Percentiles rank a stretch among this genome's conserved stretches.
Evolutionary conservation across 805 yeast genomes (phyloP).

Genomic region (Groenewaldozyma tartarivorans): DNA sequence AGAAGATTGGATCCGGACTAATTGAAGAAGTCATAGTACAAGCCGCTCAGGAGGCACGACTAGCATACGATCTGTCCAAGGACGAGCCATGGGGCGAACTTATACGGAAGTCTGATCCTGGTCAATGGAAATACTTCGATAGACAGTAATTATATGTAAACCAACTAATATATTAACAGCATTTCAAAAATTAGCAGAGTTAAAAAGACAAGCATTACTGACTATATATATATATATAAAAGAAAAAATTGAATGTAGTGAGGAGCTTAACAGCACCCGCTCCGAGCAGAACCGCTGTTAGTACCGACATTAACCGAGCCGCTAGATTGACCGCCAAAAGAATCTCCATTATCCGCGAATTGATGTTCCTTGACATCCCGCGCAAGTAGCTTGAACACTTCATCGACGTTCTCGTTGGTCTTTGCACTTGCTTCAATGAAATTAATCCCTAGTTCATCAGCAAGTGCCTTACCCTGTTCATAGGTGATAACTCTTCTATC

Average conservation of each 20-base stretch:
- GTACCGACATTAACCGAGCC: slow-evolving; percentile 24
- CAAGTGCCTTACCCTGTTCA: slow-evolving; percentile 87
- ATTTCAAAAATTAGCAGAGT: too few species aligned
- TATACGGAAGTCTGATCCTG: slow-evolving; percentile 68
- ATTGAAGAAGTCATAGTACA: slow-evolving; percentile 76
- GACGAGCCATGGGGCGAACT: slow-evolving; percentile 74
- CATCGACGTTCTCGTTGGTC: slow-evolving; percentile 84
- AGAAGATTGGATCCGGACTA: slow-evolving; percentile 69
- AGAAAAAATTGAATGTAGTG: slow-evolving; percentile 1
- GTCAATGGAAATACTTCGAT: slow-evolving; percentile 79
- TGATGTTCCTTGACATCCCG: slow-evolving; percentile 72
- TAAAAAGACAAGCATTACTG: too few species aligned
- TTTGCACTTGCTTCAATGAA: slow-evolving; percentile 96
- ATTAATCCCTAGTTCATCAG: slow-evolving; percentile 77
- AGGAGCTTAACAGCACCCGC: slow-evolving; percentile 25
- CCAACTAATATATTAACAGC: too few species aligned
- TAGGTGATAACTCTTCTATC: slow-evolving; percentile 77
- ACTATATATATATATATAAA: too few species aligned
- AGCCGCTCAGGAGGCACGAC: slow-evolving; percentile 68
- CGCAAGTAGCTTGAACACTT: slow-evolving; percentile 84
- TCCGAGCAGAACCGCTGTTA: slow-evolving; percentile 13
- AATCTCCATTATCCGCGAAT: slow-evolving; percentile 31
- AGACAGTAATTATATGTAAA: slow-evolving; percentile 3
- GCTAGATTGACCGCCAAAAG: slow-evolving; percentile 17
- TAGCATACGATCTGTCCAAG: slow-evolving; percentile 57